Evolutionary conservation across 225 moss, liverwort and hornwort genomes (phyloP).

Genomic region (Lunularia cruciata): DNA sequence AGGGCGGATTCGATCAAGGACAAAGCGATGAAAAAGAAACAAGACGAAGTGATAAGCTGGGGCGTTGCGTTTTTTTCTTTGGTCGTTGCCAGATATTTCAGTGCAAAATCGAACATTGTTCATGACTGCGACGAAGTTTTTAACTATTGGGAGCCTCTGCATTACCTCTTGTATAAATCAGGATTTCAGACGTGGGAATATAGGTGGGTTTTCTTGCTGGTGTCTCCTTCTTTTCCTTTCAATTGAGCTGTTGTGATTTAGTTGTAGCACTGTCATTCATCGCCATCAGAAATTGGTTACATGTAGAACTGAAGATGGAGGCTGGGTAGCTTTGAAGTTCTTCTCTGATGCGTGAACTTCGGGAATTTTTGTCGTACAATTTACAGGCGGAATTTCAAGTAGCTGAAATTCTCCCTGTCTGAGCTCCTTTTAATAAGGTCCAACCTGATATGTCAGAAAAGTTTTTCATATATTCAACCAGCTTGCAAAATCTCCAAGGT

Average conservation of each 20-base stretch:
- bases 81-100: slow-evolving; percentile 78
- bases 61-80: slow-evolving; percentile 64
- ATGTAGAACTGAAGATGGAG: too few species aligned
- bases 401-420: too few species aligned
- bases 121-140: slow-evolving; percentile 98
- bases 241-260: neutral
- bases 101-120: slow-evolving; percentile 74
- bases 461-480: too few species aligned
- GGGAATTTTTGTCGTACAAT: too few species aligned
- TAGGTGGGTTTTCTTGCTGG: slow-evolving; percentile 40
- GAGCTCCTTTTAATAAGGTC: too few species aligned
- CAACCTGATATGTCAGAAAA: too few species aligned
- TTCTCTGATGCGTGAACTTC: too few species aligned
- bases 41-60: slow-evolving; percentile 58
- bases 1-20: slow-evolving; percentile 37
- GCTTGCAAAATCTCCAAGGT: too few species aligned
- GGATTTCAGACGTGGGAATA: slow-evolving; percentile 99
- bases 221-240: neutral
- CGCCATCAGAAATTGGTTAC: too few species aligned
- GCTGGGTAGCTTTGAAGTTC: too few species aligned
- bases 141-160: slow-evolving; percentile 98
- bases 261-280: neutral
- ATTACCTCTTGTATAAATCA: slow-evolving; percentile 70
- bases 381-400: too few species aligned
- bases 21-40: slow-evolving; percentile 25